Evolutionary conservation across 805 yeast species (phyloP), one percentile per base, ranked within the genome.

Genomic region (Cyberlindnera euphorbiae): DNA sequence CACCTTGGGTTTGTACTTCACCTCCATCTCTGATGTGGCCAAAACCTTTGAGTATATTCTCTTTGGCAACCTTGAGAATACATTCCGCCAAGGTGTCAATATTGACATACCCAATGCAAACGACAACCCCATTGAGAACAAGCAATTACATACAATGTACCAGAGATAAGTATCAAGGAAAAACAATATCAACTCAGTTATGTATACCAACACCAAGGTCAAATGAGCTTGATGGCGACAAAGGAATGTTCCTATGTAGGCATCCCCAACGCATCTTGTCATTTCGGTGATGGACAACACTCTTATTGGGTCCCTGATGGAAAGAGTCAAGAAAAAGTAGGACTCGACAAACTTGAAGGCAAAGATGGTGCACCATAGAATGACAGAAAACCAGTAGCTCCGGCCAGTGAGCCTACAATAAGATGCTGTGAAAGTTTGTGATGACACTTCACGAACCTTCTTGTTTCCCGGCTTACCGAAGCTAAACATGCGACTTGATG

Each of bases 21-120:
- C 46, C 41, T 61, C 60, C 42, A 78, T 75, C 17, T 66, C 53
- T 19, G 45, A 28, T 4, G 53, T 46, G 0, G 59, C 58, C 47
- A 87, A 57, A 5, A 87, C 65, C 47, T 86, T 85, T 9, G 90
- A 74, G 46, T 73, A 73, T 3, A 86, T 82, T 49, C 95, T 68
- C 49, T 79, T 77, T 0, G 95, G 95, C 15, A 87, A 61, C 33
- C 88, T 63, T 4, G 86, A 72, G 55, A 78, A 85, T 19, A 82
- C 75, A 50, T 83, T 85, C 53, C 84, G 75, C 95, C 95, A 85
- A 0, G 95, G 95, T 2, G 94, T 82, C 78, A 89, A 76, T 6
- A 85, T 77, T 1, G 94, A 83, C 7, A 83, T 78, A 1, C 95
- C 95, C 45, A 80, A 66, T n/a, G 79, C 74, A 48, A 80, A 73